Evolutionary conservation across 2,329 filamentous ascomycete species (phyloP), one percentile per base, ranked within the genome.

Genomic region (Exserohilum turcica): DNA sequence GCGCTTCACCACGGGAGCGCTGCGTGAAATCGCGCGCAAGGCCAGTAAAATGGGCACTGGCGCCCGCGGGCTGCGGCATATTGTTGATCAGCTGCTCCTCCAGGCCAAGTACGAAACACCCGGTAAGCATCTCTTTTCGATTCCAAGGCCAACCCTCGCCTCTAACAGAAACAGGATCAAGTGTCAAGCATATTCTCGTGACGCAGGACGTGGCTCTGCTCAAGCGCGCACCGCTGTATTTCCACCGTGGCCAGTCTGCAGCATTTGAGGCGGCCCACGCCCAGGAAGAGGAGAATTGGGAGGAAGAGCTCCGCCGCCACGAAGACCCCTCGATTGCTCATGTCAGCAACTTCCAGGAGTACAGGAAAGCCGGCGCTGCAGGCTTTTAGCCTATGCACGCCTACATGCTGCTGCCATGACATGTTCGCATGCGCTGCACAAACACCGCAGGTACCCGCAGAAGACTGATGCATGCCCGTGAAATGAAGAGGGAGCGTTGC

Each of bases 21-120:
- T 97, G n/a, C 82, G 86, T 57, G 89, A 90, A 44, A 86, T 99
- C 52, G 93, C 94, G 3, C 84, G 86, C 56, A 88, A 88, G 24
- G 85, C 85, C 2, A 76, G 81, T 46, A 78, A 78, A 12, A 87
- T 87, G 81, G 86, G 85, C 1, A 97, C 93, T 0, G 94, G 94
- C 3, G 79, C 79, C 2, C 71, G 79, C 24, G 79, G 77, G 2
- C 61, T 81, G 15, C 74, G 77, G 2, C 79, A 78, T 2, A 78
- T 81, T 12, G 73, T 81, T 57, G 79, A 81, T 55, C 68, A 79
- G 16, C 55, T 81, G 37, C 71, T 81, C 5, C 52, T 70, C 71
- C 72, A 43, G 72, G 79, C 56, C 43, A 80, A 80, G 74, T 81
- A 78, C 56, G 78, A 81, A 51, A 73, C 76, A 21, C 79, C 79